phyloP scores from a whole-genome alignment of 805 yeast species.

The Groenewaldozyma salmanticensis region DNA sequence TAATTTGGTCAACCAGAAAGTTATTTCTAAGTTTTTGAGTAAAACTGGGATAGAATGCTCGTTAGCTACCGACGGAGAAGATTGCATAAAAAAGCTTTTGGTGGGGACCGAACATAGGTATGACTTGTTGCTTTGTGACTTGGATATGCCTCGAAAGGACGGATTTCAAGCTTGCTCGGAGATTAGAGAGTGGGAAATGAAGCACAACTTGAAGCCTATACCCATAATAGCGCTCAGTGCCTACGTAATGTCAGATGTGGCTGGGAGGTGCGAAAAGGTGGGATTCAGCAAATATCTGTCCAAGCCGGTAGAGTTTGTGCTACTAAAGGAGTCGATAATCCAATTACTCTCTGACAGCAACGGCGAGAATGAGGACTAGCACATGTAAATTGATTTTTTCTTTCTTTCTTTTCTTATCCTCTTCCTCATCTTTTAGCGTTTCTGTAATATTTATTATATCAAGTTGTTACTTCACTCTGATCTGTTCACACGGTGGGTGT shows the following conservation, averaged over 20 bases:
- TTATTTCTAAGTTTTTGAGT: constrained; percentile 39
- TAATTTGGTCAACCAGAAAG: constrained; percentile 83
- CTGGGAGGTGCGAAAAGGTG: constrained; percentile 20
- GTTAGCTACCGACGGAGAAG: constrained; percentile 26
- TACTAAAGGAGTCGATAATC: constrained; percentile 16
- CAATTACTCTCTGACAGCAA: constrained; percentile 6
- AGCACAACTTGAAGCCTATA: constrained; percentile 9
- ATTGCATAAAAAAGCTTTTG: constrained; percentile 20
- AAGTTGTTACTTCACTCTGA: too few species aligned
- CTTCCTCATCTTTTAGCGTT: too few species aligned
- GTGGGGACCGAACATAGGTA: constrained; percentile 13
- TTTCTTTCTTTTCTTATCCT: too few species aligned
- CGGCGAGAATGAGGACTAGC: background rate
- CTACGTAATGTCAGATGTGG: constrained; percentile 27
- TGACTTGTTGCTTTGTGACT: constrained; percentile 23
- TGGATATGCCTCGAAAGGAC: constrained; percentile 29
- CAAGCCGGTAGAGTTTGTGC: constrained; percentile 25
- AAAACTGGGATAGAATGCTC: constrained; percentile 24
- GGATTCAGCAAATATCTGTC: constrained; percentile 26
- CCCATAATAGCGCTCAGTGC: constrained; percentile 29
- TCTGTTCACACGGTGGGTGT: too few species aligned
- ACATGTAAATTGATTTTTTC: background rate
- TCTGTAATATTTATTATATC: too few species aligned
- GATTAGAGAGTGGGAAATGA: constrained; percentile 24
- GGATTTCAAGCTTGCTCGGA: constrained; percentile 27